Conservation (phyloP, 805 yeast species). For the Komagataella ulmi region DNA sequence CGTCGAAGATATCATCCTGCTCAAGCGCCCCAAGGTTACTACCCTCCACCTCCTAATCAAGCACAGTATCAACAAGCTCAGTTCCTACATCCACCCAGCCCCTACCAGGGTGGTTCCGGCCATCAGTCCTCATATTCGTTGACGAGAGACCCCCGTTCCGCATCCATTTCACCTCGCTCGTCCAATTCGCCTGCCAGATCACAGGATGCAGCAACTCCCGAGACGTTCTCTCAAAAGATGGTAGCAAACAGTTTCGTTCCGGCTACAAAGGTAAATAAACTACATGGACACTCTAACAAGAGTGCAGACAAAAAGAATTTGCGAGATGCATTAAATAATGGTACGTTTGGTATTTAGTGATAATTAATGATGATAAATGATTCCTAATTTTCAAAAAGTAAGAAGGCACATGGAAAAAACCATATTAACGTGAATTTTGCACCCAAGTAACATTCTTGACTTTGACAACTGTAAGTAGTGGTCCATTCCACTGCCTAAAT, state of each 20-base stretch:
- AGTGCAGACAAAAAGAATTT: slow-evolving; percentile 39
- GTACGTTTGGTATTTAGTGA: slow-evolving; percentile 50
- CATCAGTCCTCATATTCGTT: background rate
- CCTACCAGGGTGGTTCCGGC: background rate
- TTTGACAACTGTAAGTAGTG: no score
- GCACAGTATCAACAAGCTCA: background rate
- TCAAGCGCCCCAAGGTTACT: background rate
- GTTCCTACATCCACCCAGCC: background rate
- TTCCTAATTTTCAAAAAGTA: no score
- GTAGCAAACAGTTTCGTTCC: background rate
- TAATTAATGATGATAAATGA: background rate
- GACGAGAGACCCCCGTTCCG: background rate
- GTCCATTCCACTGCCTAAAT: background rate
- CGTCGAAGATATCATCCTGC: background rate
- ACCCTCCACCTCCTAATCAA: background rate
- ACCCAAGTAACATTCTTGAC: no score
- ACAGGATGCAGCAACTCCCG: background rate
- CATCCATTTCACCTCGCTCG: background rate
- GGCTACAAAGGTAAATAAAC: slow-evolving; percentile 22
- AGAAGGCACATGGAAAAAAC: no score
- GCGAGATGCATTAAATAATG: slow-evolving; percentile 51
- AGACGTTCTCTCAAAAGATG: background rate
- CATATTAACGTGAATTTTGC: no score
- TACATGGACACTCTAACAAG: slow-evolving; percentile 24
- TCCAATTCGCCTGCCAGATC: background rate